A percentile compares a stretch with the other conserved stretches of the same genome.
Evolutionary conservation across 345 rosid species (phyloP).

Genomic region (Linum usitatissimum): DNA sequence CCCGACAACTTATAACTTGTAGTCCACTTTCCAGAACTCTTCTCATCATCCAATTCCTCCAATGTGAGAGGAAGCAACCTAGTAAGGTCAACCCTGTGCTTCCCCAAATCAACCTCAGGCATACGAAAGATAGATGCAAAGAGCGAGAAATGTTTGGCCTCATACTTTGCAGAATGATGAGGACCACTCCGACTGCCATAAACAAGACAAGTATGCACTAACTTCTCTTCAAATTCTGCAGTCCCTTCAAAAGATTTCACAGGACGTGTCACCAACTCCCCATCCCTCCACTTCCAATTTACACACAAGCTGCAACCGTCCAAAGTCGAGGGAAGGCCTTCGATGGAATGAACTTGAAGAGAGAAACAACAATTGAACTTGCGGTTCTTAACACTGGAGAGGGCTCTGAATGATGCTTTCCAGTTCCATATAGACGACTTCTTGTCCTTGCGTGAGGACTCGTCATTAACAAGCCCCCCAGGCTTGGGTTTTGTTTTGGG

Average conservation of each 20-base stretch:
- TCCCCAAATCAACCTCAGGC: slow-evolving; percentile 79
- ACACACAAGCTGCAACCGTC: slow-evolving; percentile 49
- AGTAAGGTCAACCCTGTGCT: slow-evolving; percentile 90
- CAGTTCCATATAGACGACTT: slow-evolving; percentile 86
- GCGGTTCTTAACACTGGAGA: slow-evolving; percentile 49
- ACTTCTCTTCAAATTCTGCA: slow-evolving; percentile 61
- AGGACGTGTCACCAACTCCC: slow-evolving; percentile 45
- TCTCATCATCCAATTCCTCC: slow-evolving; percentile 91
- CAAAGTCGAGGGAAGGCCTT: slow-evolving; percentile 50
- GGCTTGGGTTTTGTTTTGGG: slow-evolving; percentile 27
- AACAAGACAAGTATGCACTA: slow-evolving; percentile 62
- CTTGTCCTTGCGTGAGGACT: slow-evolving; percentile 54
- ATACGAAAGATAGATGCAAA: slow-evolving; percentile 46
- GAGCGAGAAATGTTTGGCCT: slow-evolving; percentile 85
- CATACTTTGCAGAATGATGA: slow-evolving; percentile 84
- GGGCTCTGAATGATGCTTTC: slow-evolving; percentile 64
- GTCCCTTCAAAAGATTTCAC: slow-evolving; percentile 49
- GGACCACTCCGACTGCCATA: slow-evolving; percentile 80
- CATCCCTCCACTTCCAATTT: slow-evolving; percentile 89
- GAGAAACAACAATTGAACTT: slow-evolving; percentile 72
- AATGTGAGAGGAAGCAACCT: slow-evolving; percentile 81
- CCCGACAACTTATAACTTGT: slow-evolving; percentile 82
- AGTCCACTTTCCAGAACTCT: slow-evolving; percentile 83
- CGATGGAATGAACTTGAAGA: slow-evolving; percentile 61
- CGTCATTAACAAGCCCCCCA: slow-evolving; percentile 17